These are phyloP conservation scores for Raffaelea arxii DNA, from an alignment of 2,329 filamentous ascomycete species.

Conservation along the genomic window DNA sequence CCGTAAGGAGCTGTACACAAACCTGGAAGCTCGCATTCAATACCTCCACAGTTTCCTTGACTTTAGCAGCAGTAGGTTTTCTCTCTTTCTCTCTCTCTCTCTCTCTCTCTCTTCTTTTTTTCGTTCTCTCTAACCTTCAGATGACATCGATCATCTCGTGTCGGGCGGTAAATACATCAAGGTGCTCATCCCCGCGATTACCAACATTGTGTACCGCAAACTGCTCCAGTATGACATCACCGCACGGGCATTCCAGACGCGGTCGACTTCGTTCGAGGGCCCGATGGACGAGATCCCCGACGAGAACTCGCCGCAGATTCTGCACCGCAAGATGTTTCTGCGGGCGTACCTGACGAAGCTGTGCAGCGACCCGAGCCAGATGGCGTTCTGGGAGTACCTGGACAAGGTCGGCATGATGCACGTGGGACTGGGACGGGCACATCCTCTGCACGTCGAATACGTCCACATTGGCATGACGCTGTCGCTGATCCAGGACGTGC, in stretches of 20 bases:
- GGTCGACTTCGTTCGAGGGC: conserved; percentile 54
- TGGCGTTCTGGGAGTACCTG: conserved; percentile 76
- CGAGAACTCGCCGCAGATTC: conserved; percentile 65
- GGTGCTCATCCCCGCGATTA: conserved; percentile 70
- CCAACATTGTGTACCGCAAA: conserved; percentile 79
- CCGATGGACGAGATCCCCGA: conserved; percentile 53
- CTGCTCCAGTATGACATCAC: conserved; percentile 75
- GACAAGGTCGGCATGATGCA: conserved; percentile 84
- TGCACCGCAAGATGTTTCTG: conserved; percentile 68
- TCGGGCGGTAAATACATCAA: conserved; percentile 67
- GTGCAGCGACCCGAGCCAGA: conserved; percentile 62
- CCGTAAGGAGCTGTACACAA: conserved; percentile 61
- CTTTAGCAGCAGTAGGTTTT: conserved; percentile 54
- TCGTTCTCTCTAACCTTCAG: conserved; percentile 26
- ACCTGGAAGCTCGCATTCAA: conserved; percentile 56
- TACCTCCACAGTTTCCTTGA: conserved; percentile 71
- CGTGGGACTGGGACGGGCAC: conserved; percentile 60
- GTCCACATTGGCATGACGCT: conserved; percentile 66
- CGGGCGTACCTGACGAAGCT: conserved; percentile 67
- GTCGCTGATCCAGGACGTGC: conserved; percentile 66
- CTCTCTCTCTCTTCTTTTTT: not conserved
- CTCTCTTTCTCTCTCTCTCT: not conserved
- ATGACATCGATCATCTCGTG: conserved; percentile 61
- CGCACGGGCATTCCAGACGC: conserved; percentile 61
- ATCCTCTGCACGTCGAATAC: conserved; percentile 71